These are phyloP conservation scores for Aspergillus sp. DNA, from an alignment of 2,329 filamentous ascomycete genomes.

Conservation along the genomic window DNA sequence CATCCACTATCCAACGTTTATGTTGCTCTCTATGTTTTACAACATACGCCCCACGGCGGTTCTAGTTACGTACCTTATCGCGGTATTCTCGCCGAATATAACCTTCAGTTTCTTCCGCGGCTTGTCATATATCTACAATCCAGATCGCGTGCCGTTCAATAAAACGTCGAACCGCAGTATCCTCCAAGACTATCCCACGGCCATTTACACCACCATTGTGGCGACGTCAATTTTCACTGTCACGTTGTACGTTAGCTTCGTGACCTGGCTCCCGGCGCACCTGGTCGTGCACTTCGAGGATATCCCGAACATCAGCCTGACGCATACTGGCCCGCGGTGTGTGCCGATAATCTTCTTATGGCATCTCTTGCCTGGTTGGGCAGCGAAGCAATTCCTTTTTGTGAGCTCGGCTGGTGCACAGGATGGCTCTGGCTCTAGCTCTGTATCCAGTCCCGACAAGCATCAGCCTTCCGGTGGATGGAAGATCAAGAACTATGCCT, in stretches of 20 bases:
- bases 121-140: conserved; percentile 55
- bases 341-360: conserved; percentile 40
- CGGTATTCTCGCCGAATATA: conserved; percentile 58
- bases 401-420: conserved; percentile 42
- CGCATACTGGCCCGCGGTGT: conserved; percentile 54
- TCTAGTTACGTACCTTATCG: conserved; percentile 55
- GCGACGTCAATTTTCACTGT: conserved; percentile 66
- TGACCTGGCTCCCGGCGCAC: conserved; percentile 60
- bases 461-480: too few relatives aligned
- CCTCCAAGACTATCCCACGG: conserved; percentile 54
- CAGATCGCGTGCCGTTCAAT: conserved; percentile 36
- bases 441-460: conserved; percentile 7
- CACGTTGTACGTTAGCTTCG: conserved; percentile 60
- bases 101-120: conserved; percentile 70
- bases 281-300: conserved; percentile 69
- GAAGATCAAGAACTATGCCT: conserved; percentile 27
- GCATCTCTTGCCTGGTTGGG: conserved; percentile 61
- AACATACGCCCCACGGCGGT: conserved; percentile 55
- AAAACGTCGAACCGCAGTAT: conserved; percentile 56
- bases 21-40: conserved; percentile 73
- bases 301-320: conserved; percentile 59
- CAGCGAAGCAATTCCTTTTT: conserved; percentile 70
- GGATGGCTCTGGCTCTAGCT: conserved; percentile 24
- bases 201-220: conserved; percentile 58
- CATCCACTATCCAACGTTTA: conserved; percentile 65